phyloP scores from a whole-genome alignment of 2,329 filamentous ascomycete species.

The Aaosphaeria pasadenensis region DNA sequence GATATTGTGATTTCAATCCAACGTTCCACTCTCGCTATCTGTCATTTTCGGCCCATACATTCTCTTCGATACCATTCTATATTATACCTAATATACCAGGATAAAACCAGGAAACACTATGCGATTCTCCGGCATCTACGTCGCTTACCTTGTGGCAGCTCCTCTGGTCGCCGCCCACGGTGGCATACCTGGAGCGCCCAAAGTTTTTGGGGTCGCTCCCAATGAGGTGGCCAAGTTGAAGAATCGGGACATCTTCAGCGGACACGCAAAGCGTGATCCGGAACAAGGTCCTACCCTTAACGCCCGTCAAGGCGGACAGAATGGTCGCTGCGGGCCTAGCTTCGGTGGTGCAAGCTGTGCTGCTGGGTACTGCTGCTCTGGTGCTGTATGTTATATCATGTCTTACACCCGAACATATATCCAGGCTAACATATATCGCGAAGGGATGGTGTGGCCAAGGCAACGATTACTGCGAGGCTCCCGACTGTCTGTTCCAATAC shows the following conservation, averaged over 20 bases:
- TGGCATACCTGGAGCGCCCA: constrained; percentile 24
- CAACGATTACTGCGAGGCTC: constrained; percentile 56
- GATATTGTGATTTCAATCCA: constrained; percentile 12
- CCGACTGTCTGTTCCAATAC: constrained; percentile 60
- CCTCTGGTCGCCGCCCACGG: constrained; percentile 33
- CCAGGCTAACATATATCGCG: constrained; percentile 1
- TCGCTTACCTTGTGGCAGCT: constrained; percentile 23
- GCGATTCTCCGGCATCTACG: constrained; percentile 28
- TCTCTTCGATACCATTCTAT: neutral
- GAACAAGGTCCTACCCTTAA: constrained; percentile 15
- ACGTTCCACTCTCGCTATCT: constrained; percentile 11
- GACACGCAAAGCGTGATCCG: constrained; percentile 13
- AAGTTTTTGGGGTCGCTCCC: constrained; percentile 29
- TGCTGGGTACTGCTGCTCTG: constrained; percentile 32
- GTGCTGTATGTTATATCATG: constrained; percentile 13
- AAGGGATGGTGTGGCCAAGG: constrained; percentile 53
- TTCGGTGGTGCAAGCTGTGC: constrained; percentile 23
- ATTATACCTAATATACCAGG: neutral
- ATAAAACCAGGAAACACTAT: constrained; percentile 13
- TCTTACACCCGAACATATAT: too few species aligned
- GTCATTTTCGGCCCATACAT: neutral
- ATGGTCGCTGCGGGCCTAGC: constrained; percentile 27
- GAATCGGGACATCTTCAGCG: constrained; percentile 20
- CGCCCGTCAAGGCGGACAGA: constrained; percentile 27
- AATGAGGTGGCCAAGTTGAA: constrained; percentile 21